These are phyloP conservation scores for Dothideomycetes sp. DNA, from an alignment of 2,329 filamentous ascomycete species.

Conservation along the genomic window DNA sequence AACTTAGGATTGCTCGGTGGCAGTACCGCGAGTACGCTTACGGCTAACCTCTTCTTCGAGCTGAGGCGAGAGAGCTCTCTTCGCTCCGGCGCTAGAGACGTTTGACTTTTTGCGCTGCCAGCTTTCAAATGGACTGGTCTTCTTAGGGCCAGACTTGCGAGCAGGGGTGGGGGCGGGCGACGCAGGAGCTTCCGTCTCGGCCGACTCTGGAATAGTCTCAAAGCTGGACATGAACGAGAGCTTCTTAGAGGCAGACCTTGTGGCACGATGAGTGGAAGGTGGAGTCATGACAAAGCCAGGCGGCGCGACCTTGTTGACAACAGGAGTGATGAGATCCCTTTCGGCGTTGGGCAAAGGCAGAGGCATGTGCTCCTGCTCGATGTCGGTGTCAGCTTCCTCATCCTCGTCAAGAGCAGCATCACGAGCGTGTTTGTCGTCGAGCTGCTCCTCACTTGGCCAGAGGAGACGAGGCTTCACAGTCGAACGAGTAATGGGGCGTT, in stretches of 20 bases:
- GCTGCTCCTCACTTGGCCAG: conserved; percentile 46
- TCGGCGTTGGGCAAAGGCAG: conserved; percentile 15
- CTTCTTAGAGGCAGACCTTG: conserved; percentile 36
- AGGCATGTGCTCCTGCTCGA: conserved; percentile 19
- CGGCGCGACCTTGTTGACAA: conserved; percentile 26
- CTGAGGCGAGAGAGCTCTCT: background rate
- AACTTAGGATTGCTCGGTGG: background rate
- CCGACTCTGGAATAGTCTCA: conserved; percentile 1
- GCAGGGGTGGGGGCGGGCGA: conserved; percentile 6
- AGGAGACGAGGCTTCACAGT: conserved; percentile 61
- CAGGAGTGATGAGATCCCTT: conserved; percentile 21
- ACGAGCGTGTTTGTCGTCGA: conserved; percentile 28
- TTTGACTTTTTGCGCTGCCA: background rate
- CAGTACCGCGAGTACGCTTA: background rate
- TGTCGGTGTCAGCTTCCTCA: conserved; percentile 44
- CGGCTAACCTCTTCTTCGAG: background rate
- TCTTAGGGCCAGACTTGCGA: conserved; percentile 2
- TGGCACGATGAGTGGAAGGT: conserved; percentile 50
- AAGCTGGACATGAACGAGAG: conserved; percentile 7
- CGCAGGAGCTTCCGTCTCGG: conserved; percentile 1
- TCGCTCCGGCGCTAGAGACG: background rate
- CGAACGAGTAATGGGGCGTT: conserved; percentile 52
- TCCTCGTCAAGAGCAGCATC: conserved; percentile 46
- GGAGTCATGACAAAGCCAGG: conserved; percentile 41
- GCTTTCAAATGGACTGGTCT: background rate